Evolutionary conservation across 805 yeast species (phyloP), one percentile per base, ranked within the genome.

Genomic region (Metschnikowia corniflorae): DNA sequence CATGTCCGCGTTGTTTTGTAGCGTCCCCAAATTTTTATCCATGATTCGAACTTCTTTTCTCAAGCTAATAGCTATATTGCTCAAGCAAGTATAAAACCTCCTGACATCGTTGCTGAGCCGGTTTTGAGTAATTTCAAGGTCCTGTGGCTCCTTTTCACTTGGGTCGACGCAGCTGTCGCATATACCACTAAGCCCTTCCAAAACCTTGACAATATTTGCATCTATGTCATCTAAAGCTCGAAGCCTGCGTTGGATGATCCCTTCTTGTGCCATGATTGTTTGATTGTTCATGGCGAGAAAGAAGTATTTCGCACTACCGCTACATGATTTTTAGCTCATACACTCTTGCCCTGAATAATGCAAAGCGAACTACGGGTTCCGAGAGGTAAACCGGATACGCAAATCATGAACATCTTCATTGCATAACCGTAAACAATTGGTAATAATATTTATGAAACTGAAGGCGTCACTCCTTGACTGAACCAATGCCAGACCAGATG

Each of bases 41-140:
- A 83, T 64, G 10, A 73, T 50, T 51, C 77, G 76, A 29, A 85
- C 77, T 49, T 85, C 95, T 31, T 72, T 69, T n/a, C 88, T 65
- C 22, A 85, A 57, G 29, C 68, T 68, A 12, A 75, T 70, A 2
- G 88, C 78, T 4, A 83, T 70, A 22, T 61, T 67, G 50, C 83
- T 78, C 3, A 85, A 57, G 29, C 74, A 71, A 7, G 57, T 58
- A 52, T 79, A 80, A 39, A 81, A 79, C 13, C 60, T 49, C 22
- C 64, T 58, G 3, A 78, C 65, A 21, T 75, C 71, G 0, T 46
- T 37, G 18, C 67, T 52, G 42, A 82, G 77, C 21, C 60, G 58
- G 4, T 60, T 53, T 39, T 68, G 65, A 12, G 60, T 47, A 18
- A 53, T 54, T 8, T 40, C 47, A 26, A 47, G 41, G 24, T 43